These are phyloP conservation scores for Carex parvula DNA, from an alignment of 176 grass and related monocot genomes.

Conservation along the genomic window DNA sequence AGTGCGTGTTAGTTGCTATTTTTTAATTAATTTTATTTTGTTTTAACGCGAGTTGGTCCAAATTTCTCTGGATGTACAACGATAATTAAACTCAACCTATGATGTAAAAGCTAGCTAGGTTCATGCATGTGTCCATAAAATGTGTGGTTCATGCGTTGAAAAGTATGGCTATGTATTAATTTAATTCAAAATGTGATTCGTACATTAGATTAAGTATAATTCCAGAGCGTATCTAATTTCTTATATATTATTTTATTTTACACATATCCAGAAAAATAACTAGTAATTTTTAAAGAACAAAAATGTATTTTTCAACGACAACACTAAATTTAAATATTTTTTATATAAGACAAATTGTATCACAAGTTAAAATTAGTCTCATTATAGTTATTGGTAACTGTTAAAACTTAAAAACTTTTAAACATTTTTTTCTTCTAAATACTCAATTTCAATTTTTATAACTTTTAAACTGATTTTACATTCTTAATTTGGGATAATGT, in stretches of 20 bases:
- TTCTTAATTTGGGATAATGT: too few species aligned
- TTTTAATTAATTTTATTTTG: not conserved
- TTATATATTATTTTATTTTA: not conserved
- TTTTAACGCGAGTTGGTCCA: not conserved
- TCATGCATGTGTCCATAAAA: not conserved
- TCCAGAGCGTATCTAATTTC: not conserved
- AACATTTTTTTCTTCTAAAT: too few species aligned
- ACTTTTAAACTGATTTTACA: too few species aligned
- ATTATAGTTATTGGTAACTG: too few species aligned
- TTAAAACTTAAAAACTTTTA: too few species aligned
- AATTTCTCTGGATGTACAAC: not conserved
- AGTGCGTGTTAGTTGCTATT: conserved; percentile 4
- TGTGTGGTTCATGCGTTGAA: not conserved
- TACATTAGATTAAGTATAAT: not conserved
- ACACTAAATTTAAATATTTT: too few species aligned
- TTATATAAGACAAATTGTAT: too few species aligned
- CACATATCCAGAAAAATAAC: too few species aligned
- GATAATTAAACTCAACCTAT: not conserved
- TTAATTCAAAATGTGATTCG: not conserved
- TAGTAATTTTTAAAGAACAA: too few species aligned
- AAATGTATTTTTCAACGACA: too few species aligned
- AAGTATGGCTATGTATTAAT: not conserved
- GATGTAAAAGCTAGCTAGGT: not conserved
- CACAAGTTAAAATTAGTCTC: too few species aligned
- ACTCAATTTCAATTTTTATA: too few species aligned